Base-by-base conservation (phyloP, 192 early-diverging fungal genomes). In the Podila verticillata region DNA sequence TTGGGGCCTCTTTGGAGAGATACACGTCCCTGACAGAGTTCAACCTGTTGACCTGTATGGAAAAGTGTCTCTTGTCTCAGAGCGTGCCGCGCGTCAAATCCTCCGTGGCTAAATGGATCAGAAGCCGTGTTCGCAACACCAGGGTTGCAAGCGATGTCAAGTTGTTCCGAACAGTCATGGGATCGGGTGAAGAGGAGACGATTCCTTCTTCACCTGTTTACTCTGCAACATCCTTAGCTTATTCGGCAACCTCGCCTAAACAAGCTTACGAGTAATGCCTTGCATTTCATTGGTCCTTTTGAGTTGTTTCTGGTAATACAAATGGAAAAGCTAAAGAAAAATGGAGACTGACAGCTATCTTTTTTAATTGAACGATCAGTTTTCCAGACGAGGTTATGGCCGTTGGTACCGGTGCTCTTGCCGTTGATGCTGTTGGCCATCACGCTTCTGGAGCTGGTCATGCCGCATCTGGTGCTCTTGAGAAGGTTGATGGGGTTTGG, bases 41-140 rank as follows among this genome's bases (percentile, higher is more conserved):
- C 62, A 57, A 68, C 7, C 15, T 61, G 1, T 32, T 87, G 48
- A 80, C 66, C 0, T 68, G 81, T 19, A 31, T 81, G 48, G 86
- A 87, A 48, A 83, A 84, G 58, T 83, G 81, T 13, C 73, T 87
- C 8, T 48, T 87, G 10, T 79, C 83, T 3, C 83, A 75, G 13
- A 47, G 69, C 0, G 58, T 82, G 20, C 75, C 81, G 9, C 49
- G 36, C 12, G 28, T 75, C 4, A 32, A 67, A 17, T 17, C 62
- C 15, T 63, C 72, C 8, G 72, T 87, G 7, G 36, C 78, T 13
- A 63, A 70, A 29, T 73, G 63, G 39, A 82, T 86, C 51, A 49
- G 62, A 29, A 72, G 67, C 56, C 47, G 63, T 31, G 58, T 66
- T 2, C 59, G 28, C 44, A 70, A 70, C 48, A 66, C 63, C n/a